Evolutionary conservation across 2,329 filamentous ascomycete genomes (phyloP).

Genomic region (Penicillium palitans): DNA sequence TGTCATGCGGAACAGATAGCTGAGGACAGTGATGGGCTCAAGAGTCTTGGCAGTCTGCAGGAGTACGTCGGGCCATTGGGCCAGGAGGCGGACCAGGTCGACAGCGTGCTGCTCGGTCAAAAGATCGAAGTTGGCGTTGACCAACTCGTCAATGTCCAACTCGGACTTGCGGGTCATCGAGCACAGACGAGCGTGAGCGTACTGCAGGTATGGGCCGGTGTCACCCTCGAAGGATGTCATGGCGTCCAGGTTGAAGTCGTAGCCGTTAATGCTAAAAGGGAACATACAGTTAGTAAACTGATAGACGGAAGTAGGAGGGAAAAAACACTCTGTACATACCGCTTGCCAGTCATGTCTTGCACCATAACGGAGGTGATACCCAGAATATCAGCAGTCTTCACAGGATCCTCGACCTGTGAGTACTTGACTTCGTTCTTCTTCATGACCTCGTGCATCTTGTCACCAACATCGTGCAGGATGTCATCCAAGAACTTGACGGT

Average conservation of each 20-base stretch:
- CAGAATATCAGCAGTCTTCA: constrained; percentile 77
- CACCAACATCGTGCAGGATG: constrained; percentile 75
- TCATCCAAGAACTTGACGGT: constrained; percentile 74
- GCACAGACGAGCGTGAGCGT: constrained; percentile 62
- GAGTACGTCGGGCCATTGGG: constrained; percentile 66
- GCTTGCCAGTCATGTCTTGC: constrained; percentile 95
- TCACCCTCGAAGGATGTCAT: constrained; percentile 68
- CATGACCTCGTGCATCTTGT: constrained; percentile 99
- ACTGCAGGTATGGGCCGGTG: constrained; percentile 66
- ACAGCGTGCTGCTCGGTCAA: constrained; percentile 63
- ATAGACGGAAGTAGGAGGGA: constrained; percentile 34
- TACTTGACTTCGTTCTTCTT: constrained; percentile 88
- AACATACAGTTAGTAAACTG: constrained; percentile 43
- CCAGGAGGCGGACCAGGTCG: constrained; percentile 61
- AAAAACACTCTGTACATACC: constrained; percentile 50
- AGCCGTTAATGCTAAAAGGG: constrained; percentile 58
- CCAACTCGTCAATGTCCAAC: constrained; percentile 49
- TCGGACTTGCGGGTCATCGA: constrained; percentile 60
- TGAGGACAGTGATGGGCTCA: constrained; percentile 67
- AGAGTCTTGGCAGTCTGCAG: constrained; percentile 64
- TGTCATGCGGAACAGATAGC: constrained; percentile 67
- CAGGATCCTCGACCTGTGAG: constrained; percentile 80
- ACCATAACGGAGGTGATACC: constrained; percentile 97
- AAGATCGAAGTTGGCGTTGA: constrained; percentile 58
- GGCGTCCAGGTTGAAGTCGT: constrained; percentile 64